These are phyloP conservation scores for Rubroboletus pulcherrimus DNA, from an alignment of 768 basidiomycete species.

Conservation along the genomic window DNA sequence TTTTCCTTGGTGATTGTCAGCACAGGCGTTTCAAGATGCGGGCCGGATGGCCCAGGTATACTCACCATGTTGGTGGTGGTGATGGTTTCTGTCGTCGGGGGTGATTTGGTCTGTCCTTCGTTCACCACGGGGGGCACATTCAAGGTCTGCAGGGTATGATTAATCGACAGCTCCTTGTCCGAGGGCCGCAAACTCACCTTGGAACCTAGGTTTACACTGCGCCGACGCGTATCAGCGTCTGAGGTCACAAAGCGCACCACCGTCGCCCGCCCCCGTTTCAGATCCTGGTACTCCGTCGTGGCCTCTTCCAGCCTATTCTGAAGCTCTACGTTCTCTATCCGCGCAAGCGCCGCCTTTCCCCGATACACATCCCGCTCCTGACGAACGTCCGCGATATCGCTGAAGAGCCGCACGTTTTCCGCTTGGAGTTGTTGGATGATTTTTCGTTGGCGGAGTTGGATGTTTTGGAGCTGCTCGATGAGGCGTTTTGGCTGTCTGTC, in stretches of 20 bases:
- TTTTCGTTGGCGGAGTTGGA: constrained; percentile 23
- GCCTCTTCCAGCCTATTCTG: constrained; percentile 20
- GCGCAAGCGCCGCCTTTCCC: constrained; percentile 16
- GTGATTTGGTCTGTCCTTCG: constrained; percentile 1
- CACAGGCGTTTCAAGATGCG: background rate
- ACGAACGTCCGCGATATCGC: constrained; percentile 25
- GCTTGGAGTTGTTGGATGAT: constrained; percentile 26
- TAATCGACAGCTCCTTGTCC: background rate
- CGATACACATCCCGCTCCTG: constrained; percentile 26
- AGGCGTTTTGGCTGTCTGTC: constrained; percentile 13
- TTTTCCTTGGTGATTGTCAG: constrained; percentile 13
- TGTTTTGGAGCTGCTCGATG: constrained; percentile 25
- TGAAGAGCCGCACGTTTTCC: constrained; percentile 21
- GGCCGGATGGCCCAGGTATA: background rate
- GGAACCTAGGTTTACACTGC: background rate
- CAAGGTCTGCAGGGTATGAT: constrained; percentile 1
- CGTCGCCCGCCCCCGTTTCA: constrained; percentile 21
- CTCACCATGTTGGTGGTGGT: background rate
- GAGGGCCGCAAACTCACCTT: constrained; percentile 7
- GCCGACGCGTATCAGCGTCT: background rate
- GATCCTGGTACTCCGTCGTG: constrained; percentile 16
- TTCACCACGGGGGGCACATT: constrained; percentile 1
- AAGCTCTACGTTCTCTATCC: constrained; percentile 23
- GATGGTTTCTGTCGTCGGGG: background rate
- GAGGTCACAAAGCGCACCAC: constrained; percentile 10